Base-by-base conservation (phyloP, 2,329 filamentous ascomycete genomes). In the Aaosphaeria arxii region DNA sequence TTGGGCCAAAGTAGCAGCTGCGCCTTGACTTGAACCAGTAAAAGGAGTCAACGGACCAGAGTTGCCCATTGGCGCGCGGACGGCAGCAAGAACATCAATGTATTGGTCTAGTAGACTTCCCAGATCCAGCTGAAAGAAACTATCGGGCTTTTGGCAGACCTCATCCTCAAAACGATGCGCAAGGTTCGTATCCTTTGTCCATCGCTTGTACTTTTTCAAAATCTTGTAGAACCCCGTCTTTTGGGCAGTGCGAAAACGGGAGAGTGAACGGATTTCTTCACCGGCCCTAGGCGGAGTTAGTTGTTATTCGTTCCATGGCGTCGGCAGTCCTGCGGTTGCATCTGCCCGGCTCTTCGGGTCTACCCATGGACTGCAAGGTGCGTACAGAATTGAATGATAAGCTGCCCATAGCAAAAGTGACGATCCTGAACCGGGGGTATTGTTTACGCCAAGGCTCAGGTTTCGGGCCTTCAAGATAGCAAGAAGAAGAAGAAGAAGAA, bases 201-300 rank as follows among this genome's bases (percentile, higher is more conserved):
- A 94, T 79, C 91, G 91, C 79, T 86, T 76, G 71, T 94, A 92
- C 66, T 95, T 95, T 67, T 92, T 94, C 32, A 91, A 74, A 35
- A 95, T 85, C 71, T 95, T 95, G 47, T 83, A 81, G 59, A 95
- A 91, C 4, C 87, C 89, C 4, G 86, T 81, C 7, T 85, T 77
- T 64, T 95, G 89, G 2, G 87, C 86, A 50, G 81, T 78, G 53
- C 86, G 81, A 59, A 92, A 95, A 39, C 88, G 83, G 33, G 82
- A 80, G 5, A 94, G 75, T 4, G 82, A 81, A 46, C 82, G 79
- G 46, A 89, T 83, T 54, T 94, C 89, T 55, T 89, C 82, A 41
- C 85, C 84, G 54, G 86, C 88, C 55, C 76, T 79, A 57, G 31
- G 9, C 11, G 32, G 24, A 39, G 47, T 62, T 36, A 64, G 61